Percentiles rank a stretch among this genome's conserved stretches.
Conservation (phyloP, 805 yeast species). For the Wickerhamomyces subpelliculosus region DNA sequence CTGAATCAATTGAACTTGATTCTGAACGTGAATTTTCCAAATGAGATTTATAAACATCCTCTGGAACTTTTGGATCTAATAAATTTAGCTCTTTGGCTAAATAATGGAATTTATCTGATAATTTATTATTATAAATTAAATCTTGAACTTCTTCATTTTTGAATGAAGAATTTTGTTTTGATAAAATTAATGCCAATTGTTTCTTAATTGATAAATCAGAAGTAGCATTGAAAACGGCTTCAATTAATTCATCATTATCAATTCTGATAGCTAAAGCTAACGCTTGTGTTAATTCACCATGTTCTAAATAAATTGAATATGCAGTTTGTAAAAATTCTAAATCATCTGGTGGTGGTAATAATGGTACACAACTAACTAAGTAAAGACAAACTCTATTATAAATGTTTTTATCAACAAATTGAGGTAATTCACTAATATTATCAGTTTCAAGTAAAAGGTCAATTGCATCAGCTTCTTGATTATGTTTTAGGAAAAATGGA, state of each 20-base stretch:
- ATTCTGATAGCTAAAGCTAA: constrained; percentile 81
- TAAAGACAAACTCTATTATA: constrained; percentile 87
- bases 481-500: constrained; percentile 86
- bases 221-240: constrained; percentile 77
- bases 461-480: constrained; percentile 98
- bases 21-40: constrained; percentile 66
- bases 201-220: constrained; percentile 68
- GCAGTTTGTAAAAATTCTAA: constrained; percentile 81
- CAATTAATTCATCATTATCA: constrained; percentile 73
- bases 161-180: constrained; percentile 80
- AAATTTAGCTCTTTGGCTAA: constrained; percentile 83
- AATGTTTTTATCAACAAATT: constrained; percentile 78
- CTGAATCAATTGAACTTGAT: constrained; percentile 65
- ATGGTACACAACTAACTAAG: constrained; percentile 94
- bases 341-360: constrained; percentile 93
- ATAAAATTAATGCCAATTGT: constrained; percentile 85
- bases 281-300: constrained; percentile 83
- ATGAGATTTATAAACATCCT: constrained; percentile 88
- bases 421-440: constrained; percentile 72
- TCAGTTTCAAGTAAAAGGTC: constrained; percentile 89
- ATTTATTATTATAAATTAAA: constrained; percentile 70
- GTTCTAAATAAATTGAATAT: constrained; percentile 71
- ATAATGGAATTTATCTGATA: constrained; percentile 74
- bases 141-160: constrained; percentile 73
- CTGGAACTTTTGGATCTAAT: constrained; percentile 87